Conservation (phyloP, 352 stramenopile genomes). For the Globisporangium okanoganense region DNA sequence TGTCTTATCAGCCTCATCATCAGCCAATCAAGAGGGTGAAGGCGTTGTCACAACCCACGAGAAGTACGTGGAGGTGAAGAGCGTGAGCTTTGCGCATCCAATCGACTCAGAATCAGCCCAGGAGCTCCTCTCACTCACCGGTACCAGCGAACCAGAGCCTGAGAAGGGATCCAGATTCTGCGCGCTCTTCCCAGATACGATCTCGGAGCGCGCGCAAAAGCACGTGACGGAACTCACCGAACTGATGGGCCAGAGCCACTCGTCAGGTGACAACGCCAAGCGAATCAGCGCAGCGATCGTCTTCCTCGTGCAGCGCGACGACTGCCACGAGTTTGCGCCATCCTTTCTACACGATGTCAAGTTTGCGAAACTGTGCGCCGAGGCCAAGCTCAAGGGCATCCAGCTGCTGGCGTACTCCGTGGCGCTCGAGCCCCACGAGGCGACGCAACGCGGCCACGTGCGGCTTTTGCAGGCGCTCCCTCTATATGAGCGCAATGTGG, state of each 20-base stretch:
- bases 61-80: slow-evolving; percentile 86
- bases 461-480: slow-evolving; percentile 37
- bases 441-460: slow-evolving; percentile 25
- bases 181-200: slow-evolving; percentile 77
- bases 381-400: slow-evolving; percentile 45
- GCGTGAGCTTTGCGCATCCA: slow-evolving; percentile 55
- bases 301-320: slow-evolving; percentile 77
- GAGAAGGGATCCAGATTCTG: slow-evolving; percentile 16
- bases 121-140: background rate
- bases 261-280: slow-evolving; percentile 9
- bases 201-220: slow-evolving; percentile 70
- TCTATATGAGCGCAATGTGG: slow-evolving; percentile 16
- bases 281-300: slow-evolving; percentile 47
- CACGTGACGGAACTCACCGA: slow-evolving; percentile 74
- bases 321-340: slow-evolving; percentile 68
- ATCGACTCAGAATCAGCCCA: background rate
- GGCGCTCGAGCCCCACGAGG: slow-evolving; percentile 44
- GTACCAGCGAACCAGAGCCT: background rate
- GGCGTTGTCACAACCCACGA: slow-evolving; percentile 34
- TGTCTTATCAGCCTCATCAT: slow-evolving; percentile 42
- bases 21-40: background rate
- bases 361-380: slow-evolving; percentile 58
- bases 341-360: slow-evolving; percentile 57
- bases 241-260: slow-evolving; percentile 30
- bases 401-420: slow-evolving; percentile 62